Base-by-base conservation (phyloP, 2,329 filamentous ascomycete species). In the Escovopsis weberi region DNA sequence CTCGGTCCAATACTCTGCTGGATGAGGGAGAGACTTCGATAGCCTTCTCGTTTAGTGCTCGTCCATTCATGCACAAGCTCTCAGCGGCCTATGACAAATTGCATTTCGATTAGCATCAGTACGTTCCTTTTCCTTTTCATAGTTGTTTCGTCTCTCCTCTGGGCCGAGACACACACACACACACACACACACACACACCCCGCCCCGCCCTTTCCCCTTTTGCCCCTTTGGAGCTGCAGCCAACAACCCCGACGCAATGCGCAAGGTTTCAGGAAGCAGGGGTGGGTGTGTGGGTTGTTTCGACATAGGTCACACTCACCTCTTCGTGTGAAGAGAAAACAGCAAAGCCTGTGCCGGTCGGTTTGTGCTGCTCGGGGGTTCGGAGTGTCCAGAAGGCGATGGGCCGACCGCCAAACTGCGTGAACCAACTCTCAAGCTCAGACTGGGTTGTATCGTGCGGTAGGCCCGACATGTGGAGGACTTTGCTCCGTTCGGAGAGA, bases 281-380 rank as follows among this genome's bases (percentile, higher is more conserved):
- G 6, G 12, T n/a, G 15, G 15, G 15, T 26, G n/a, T 11, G 26
- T 18, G 30, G 12, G 26, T 9, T 32, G 12, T 4, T 36, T 26
- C 6, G n/a, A 37, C 19, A 23, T 8, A n/a, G 18, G 23, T 23
- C 5, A 34, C 5, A 34, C 80, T 67, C 69, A 94, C 88, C 80
- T 98, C 91, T 72, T 98, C 91, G 59, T 98, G 91, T 38, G 89
- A 96, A 49, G 91, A 96, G 60, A 98, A 98, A 44, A 98, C 89
- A 40, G 91, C 91, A 64, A 98, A 98, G 42, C 91, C 91, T 43
- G 89, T 94, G 37, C 91, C 91, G 9, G 91, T 98, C n/a, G 91
- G 91, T 72, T 98, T 98, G 67, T 96, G 91, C 67, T 96, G 91
- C 64, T 98, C 91, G 3, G 91, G 91, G 12, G 91, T 98, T 48